Evolutionary conservation across 257 asterid species (phyloP).

Genomic region (Solanum arcanum): DNA sequence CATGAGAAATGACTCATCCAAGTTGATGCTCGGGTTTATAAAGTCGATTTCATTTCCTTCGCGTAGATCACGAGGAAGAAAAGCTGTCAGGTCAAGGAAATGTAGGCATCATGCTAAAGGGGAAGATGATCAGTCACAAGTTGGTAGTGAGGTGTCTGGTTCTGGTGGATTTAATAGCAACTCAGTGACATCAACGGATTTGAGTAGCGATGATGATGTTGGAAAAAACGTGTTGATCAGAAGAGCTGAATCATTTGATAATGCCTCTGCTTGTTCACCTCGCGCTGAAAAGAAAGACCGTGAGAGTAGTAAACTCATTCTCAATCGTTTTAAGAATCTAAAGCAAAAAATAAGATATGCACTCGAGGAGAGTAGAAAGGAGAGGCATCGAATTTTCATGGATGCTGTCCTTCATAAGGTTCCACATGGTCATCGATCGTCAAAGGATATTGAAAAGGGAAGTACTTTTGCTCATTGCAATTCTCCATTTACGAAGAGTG

Average conservation of each 20-base stretch:
- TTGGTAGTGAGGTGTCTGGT: background rate
- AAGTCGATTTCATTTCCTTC: conserved; percentile 58
- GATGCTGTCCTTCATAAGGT: conserved; percentile 66
- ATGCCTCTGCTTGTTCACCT: conserved; percentile 5
- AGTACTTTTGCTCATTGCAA: background rate
- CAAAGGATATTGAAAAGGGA: conserved; percentile 8
- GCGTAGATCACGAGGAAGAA: conserved; percentile 6
- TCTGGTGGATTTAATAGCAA: background rate
- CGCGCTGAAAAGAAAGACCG: conserved; percentile 11
- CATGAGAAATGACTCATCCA: conserved; percentile 7
- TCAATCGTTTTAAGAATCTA: conserved; percentile 51
- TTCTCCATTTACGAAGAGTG: conserved; percentile 2
- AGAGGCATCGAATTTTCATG: conserved; percentile 57
- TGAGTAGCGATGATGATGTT: background rate
- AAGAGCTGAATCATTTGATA: conserved; percentile 6
- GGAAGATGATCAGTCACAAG: background rate
- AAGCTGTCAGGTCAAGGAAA: background rate
- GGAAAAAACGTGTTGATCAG: background rate
- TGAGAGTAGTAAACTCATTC: conserved; percentile 28
- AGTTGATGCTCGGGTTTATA: conserved; percentile 22
- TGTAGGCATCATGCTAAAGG: conserved; percentile 1
- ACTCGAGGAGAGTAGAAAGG: conserved; percentile 50
- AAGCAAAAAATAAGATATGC: conserved; percentile 48
- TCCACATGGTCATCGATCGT: conserved; percentile 35
- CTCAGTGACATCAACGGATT: background rate